Percentiles rank a stretch among this genome's conserved stretches.
Evolutionary conservation across 352 stramenopile genomes (phyloP).

Genomic region (Blastocystis sp.): DNA sequence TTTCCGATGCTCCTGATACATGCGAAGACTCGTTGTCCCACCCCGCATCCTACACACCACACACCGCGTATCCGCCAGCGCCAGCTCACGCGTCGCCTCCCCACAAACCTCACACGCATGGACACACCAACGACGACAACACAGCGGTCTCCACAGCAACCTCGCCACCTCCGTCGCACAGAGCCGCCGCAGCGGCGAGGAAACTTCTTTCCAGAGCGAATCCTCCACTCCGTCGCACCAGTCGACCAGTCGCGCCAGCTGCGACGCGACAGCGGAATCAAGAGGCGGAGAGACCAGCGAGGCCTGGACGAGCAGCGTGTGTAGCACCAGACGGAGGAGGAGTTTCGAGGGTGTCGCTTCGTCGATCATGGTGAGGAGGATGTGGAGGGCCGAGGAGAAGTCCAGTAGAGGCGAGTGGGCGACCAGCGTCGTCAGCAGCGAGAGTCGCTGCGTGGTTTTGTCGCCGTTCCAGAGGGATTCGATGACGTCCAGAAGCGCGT

Average conservation of each 20-base stretch:
- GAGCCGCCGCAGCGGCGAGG: not conserved
- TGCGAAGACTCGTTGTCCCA: not conserved
- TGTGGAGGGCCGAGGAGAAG: not conserved
- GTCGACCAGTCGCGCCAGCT: not conserved
- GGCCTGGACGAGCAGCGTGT: not conserved
- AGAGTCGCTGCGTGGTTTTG: not conserved
- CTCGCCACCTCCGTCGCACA: not conserved
- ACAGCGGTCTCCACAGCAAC: not conserved
- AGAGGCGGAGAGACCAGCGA: not conserved
- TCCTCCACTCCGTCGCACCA: not conserved
- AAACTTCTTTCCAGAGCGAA: not conserved
- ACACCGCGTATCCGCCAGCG: not conserved
- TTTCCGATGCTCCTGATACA: not conserved
- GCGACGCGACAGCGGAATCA: not conserved
- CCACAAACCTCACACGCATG: constrained; percentile 13
- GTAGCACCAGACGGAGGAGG: not conserved
- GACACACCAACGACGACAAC: not conserved
- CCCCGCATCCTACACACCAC: not conserved
- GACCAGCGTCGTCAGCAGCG: not conserved
- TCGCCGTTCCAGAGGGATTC: constrained; percentile 3
- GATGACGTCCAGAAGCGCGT: not conserved
- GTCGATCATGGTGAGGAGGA: not conserved
- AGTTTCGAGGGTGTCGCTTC: not conserved
- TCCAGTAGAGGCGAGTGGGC: not conserved
- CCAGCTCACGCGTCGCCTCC: not conserved